Evolutionary conservation across 176 grass and related monocot species (phyloP), one percentile per base, ranked within the genome.

Genomic region (Eleusine indica): DNA sequence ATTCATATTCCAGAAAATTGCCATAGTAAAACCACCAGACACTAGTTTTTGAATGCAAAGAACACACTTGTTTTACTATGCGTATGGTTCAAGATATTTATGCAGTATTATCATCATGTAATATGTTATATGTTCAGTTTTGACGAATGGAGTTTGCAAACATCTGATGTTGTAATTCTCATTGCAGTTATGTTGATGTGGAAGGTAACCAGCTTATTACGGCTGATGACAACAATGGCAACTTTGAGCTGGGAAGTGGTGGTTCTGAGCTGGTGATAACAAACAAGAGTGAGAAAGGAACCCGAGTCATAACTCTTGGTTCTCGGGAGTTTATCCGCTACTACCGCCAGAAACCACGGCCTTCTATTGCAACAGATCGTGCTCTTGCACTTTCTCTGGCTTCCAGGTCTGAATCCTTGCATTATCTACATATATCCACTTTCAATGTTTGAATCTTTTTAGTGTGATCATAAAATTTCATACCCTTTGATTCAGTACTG

Each of bases 311-410:
- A 71, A 87, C 89, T 71, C 79, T 99, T 68, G 93, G 96, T 72
- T 99, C 93, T 72, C 72, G 91, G 21, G 91, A 96, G 71, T 99
- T 92, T 82, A 85, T 96, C n/a, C 87, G 91, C 75, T 96, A 96
- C 78, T 96, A 96, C 68, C 87, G 91, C 39, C 96, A 96, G 86
- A 99, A 92, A 60, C 96, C 96, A 56, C 85, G 78, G 25, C 96
- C 93, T 86, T 93, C 96, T 52, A 80, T 87, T 85, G 70, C 91
- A 68, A 87, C 57, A 37, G 84, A 96, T 39, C 80, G 88, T 70
- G 91, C 89, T 4, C 84, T 94, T 67, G 91, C 93, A 0, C 52
- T 95, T 87, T 91, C 91, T 29, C 83, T 99, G 52, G 96, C 91
- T 75, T 92, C 89, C 70, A 99, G 96, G 96, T 99, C 32, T 21